These are phyloP conservation scores for Diaporthe destruens DNA, from an alignment of 2,329 filamentous ascomycete genomes.

Conservation along the genomic window DNA sequence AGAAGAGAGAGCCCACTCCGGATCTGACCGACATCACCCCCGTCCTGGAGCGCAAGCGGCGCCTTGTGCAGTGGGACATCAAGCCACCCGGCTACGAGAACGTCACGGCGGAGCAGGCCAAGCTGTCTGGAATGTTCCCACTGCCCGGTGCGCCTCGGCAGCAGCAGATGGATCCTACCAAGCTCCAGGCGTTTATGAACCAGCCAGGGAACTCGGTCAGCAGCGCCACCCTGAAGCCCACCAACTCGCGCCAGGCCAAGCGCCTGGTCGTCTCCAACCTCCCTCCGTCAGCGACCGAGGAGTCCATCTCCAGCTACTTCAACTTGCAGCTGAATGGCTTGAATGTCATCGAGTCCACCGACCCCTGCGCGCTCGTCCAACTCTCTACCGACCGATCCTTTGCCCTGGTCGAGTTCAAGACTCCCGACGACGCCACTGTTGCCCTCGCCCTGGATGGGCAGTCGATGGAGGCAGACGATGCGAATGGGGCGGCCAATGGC, in stretches of 20 bases:
- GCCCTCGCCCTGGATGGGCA: slow-evolving; percentile 92
- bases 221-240: slow-evolving; percentile 87
- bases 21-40: slow-evolving; percentile 90
- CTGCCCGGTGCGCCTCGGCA: slow-evolving; percentile 94
- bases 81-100: slow-evolving; percentile 98
- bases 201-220: slow-evolving; percentile 80
- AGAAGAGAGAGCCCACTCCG: slow-evolving; percentile 95
- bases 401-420: slow-evolving; percentile 92
- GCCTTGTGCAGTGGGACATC: slow-evolving; percentile 99
- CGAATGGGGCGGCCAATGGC: slow-evolving; percentile 65
- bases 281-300: slow-evolving; percentile 78
- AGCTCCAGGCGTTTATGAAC: slow-evolving; percentile 95
- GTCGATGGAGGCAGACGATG: slow-evolving; percentile 82
- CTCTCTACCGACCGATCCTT: slow-evolving; percentile 84
- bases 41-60: slow-evolving; percentile 86
- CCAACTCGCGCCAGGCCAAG: slow-evolving; percentile 93
- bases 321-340: slow-evolving; percentile 97
- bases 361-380: slow-evolving; percentile 88
- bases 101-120: slow-evolving; percentile 97
- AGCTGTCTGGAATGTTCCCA: slow-evolving; percentile 99
- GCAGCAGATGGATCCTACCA: slow-evolving; percentile 93
- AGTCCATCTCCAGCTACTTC: slow-evolving; percentile 85
- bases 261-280: slow-evolving; percentile 90
- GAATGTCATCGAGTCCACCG: slow-evolving; percentile 85
- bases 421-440: slow-evolving; percentile 87